These are phyloP conservation scores for Leccinum insolens DNA, from an alignment of 1,284 basidiomycete genomes.

Conservation along the genomic window DNA sequence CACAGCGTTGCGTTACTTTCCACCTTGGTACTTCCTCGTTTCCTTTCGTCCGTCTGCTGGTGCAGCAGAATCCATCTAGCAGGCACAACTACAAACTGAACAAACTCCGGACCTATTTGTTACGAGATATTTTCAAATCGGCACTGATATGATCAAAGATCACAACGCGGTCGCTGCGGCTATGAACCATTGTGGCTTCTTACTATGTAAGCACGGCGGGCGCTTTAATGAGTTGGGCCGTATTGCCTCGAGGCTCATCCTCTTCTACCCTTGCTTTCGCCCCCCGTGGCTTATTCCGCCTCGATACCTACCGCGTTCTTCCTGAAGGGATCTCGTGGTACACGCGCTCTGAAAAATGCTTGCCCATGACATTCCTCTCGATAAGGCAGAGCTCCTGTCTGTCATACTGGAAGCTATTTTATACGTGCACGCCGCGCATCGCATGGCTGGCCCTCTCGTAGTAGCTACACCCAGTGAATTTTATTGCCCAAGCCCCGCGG, in stretches of 20 bases:
- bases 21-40: not conserved
- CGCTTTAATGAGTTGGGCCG: not conserved
- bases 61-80: not conserved
- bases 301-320: not conserved
- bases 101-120: not conserved
- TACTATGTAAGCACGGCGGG: not conserved
- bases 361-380: slow-evolving; percentile 10
- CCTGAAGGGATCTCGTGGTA: not conserved
- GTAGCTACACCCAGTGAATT: too few relatives aligned
- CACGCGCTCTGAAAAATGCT: not conserved
- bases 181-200: not conserved
- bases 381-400: slow-evolving; percentile 25
- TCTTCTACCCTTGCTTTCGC: not conserved
- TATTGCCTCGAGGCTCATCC: not conserved
- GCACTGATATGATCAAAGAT: not conserved
- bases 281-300: not conserved
- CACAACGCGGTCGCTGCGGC: not conserved
- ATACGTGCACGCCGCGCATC: slow-evolving; percentile 5
- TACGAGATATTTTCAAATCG: not conserved
- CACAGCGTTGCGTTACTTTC: not conserved
- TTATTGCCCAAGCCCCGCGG: too few relatives aligned
- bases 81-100: not conserved
- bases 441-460: too few relatives aligned
- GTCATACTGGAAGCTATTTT: slow-evolving; percentile 23
- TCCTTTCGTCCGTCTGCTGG: not conserved